Evolutionary conservation across 1,284 basidiomycete genomes (phyloP).

Genomic region (Fomitopsis schrenkii): DNA sequence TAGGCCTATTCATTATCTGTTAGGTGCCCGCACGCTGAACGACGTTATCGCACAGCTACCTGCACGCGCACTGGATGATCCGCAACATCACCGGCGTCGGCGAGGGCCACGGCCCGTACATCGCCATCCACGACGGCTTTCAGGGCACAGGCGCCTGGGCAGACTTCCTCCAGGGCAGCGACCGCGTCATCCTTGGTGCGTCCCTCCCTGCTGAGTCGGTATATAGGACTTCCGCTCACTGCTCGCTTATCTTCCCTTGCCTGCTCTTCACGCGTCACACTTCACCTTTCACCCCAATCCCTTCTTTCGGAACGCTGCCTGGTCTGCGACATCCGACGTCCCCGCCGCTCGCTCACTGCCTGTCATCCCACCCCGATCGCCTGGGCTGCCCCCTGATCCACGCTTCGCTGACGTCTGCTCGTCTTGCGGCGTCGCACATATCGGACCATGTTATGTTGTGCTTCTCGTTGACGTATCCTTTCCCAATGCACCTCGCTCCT

Average conservation of each 20-base stretch:
- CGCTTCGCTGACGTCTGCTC: background rate
- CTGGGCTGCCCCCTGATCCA: background rate
- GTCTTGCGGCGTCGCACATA: background rate
- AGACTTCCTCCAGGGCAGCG: slow-evolving; percentile 50
- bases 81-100: slow-evolving; percentile 54
- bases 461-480: too few relatives aligned
- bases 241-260: background rate
- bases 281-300: background rate
- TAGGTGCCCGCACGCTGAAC: slow-evolving; percentile 20
- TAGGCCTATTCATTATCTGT: slow-evolving; percentile 15
- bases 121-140: slow-evolving; percentile 51
- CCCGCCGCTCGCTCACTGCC: background rate
- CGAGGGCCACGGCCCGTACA: slow-evolving; percentile 50
- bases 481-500: too few relatives aligned
- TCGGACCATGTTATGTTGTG: background rate
- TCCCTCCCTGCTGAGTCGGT: background rate
- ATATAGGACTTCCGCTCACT: slow-evolving; percentile 25
- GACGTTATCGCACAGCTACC: slow-evolving; percentile 35
- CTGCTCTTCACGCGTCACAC: background rate
- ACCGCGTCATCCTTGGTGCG: slow-evolving; percentile 50
- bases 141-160: slow-evolving; percentile 34
- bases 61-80: slow-evolving; percentile 49
- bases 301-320: too few relatives aligned
- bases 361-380: background rate
- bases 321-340: background rate